A percentile compares a stretch with the other conserved stretches of the same genome.
These are phyloP conservation scores for Schizochytrium sp. DNA, from an alignment of 108 stramenopile species.

Conservation along the genomic window DNA sequence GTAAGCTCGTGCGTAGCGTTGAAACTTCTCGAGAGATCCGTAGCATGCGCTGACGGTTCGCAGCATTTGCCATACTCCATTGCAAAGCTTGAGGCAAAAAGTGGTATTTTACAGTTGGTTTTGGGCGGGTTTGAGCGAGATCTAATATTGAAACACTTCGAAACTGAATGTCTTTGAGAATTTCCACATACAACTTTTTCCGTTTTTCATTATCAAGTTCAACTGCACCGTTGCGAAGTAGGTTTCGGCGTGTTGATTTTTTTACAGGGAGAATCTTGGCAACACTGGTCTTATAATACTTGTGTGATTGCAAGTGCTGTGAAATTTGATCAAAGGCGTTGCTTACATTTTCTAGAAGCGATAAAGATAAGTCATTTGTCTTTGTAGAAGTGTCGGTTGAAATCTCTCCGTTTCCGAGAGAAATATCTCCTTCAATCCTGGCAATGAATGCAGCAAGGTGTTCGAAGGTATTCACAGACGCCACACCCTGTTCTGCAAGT, in stretches of 20 bases:
- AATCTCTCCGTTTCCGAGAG: not conserved
- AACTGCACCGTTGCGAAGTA: not conserved
- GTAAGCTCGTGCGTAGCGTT: conserved; percentile 45
- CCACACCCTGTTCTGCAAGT: no score
- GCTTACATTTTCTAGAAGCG: not conserved
- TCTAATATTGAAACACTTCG: not conserved
- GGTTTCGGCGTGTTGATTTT: not conserved
- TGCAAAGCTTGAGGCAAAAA: not conserved
- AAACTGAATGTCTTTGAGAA: conserved; percentile 40
- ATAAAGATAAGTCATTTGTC: not conserved
- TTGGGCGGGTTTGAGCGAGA: not conserved
- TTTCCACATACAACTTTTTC: not conserved
- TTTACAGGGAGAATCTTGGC: not conserved
- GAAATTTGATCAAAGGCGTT: not conserved
- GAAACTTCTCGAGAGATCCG: conserved; percentile 1
- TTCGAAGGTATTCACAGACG: no score
- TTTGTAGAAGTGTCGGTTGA: not conserved
- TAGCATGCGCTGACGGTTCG: not conserved
- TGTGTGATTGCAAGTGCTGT: not conserved
- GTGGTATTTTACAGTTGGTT: not conserved
- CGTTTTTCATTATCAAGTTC: conserved; percentile 11
- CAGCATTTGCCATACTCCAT: not conserved
- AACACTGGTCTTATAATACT: not conserved
- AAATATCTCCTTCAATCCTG: not conserved
- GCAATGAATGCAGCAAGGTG: not conserved